These are phyloP conservation scores for Aspergillus tubingensis DNA, from an alignment of 2,329 filamentous ascomycete species.

Conservation along the genomic window DNA sequence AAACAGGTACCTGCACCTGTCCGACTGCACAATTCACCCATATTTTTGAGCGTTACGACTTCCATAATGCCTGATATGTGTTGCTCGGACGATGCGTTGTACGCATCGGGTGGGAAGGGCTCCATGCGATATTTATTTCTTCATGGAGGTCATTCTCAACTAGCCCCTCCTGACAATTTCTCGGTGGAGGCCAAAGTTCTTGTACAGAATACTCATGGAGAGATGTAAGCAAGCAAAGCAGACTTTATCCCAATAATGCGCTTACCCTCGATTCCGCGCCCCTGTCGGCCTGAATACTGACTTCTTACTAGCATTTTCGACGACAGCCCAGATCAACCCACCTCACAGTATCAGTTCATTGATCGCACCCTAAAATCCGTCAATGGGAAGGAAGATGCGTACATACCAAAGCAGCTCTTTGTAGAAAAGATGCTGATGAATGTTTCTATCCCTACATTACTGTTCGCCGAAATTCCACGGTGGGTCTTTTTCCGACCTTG, in stretches of 20 bases:
- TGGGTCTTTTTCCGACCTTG: background rate
- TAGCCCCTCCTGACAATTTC: background rate
- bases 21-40: too few species aligned
- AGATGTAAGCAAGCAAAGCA: background rate
- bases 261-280: too few species aligned
- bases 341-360: background rate
- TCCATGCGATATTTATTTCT: slow-evolving; percentile 9
- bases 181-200: slow-evolving; percentile 4
- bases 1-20: too few species aligned
- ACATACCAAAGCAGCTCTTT: background rate
- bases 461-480: slow-evolving; percentile 3
- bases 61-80: too few species aligned
- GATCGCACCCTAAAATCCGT: background rate
- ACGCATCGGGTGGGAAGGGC: slow-evolving; percentile 6
- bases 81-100: background rate
- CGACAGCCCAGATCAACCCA: background rate
- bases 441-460: background rate
- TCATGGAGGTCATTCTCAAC: background rate
- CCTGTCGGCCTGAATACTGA: too few species aligned
- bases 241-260: too few species aligned
- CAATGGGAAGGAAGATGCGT: background rate
- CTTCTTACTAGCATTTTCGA: background rate
- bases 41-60: too few species aligned
- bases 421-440: slow-evolving; percentile 8
- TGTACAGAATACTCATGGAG: background rate